phyloP scores from a whole-genome alignment of 2,329 filamentous ascomycete species.

The Trichoderma hamatum region DNA sequence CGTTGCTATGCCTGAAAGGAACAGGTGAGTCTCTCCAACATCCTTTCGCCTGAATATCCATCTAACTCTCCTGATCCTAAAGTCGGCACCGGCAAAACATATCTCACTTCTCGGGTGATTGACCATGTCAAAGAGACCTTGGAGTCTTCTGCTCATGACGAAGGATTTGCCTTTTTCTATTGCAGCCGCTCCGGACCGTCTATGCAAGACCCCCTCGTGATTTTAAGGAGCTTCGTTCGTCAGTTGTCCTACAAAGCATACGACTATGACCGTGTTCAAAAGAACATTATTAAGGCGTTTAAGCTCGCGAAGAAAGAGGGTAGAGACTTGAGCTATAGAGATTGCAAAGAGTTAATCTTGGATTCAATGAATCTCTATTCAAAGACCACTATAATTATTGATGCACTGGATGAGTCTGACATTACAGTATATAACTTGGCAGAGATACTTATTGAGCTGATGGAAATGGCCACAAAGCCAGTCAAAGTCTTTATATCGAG shows the following conservation, averaged over 20 bases:
- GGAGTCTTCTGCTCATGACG: background rate
- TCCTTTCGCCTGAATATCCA: too few relatives aligned
- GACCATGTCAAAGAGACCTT: background rate
- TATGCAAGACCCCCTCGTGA: slow-evolving; percentile 25
- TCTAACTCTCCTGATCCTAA: background rate
- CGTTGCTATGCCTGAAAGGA: slow-evolving; percentile 16
- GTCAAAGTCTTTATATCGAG: slow-evolving; percentile 31
- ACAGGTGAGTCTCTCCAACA: slow-evolving; percentile 3
- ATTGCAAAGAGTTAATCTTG: slow-evolving; percentile 28
- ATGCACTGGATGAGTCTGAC: slow-evolving; percentile 31
- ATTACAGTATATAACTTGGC: slow-evolving; percentile 20
- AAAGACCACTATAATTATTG: slow-evolving; percentile 26
- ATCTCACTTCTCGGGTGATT: slow-evolving; percentile 24
- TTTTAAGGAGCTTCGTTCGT: slow-evolving; percentile 29
- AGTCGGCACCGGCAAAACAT: slow-evolving; percentile 26
- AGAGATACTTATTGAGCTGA: slow-evolving; percentile 19
- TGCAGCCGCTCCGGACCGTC: slow-evolving; percentile 26
- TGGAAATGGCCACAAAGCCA: slow-evolving; percentile 17
- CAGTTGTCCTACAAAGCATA: slow-evolving; percentile 21
- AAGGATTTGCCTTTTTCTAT: slow-evolving; percentile 31
- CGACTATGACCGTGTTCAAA: background rate
- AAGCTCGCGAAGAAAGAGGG: slow-evolving; percentile 6
- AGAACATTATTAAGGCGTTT: background rate
- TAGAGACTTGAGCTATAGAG: background rate
- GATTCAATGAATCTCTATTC: slow-evolving; percentile 24